Evolutionary conservation across 495 filamentous ascomycete species (phyloP), one percentile per base, ranked within the genome.

Genomic region (Aspergillus affinis): DNA sequence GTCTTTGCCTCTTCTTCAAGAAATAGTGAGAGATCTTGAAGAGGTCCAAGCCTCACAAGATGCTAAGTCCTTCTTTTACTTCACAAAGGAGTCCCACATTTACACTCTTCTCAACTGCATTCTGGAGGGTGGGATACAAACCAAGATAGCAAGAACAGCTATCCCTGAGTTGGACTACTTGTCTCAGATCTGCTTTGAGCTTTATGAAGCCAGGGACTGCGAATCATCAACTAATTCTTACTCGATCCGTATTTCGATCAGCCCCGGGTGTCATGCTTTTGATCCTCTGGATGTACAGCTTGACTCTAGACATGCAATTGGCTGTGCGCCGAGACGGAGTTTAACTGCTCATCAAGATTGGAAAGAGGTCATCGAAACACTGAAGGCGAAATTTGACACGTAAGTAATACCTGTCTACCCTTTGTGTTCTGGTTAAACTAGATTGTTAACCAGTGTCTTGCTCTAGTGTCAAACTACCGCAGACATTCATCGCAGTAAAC

Each of bases 61-160:
- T 69, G 92, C 92, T 19, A 97, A 97, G 68, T 92, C 88, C 4
- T 97, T 97, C 78, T 88, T 98, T 78, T 98, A 98, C 75, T 98
- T 98, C 71, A 98, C 94, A 27, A 98, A 98, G 70, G 94, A 98
- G 77, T 94, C 90, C 6, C 94, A 98, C 65, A 97, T 98, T 64
- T 98, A 98, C 76, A 98, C 94, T 18, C 82, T 98, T 30, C 83
- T 98, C 50, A 98, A 98, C 74, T 98, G 95, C 72, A 97, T 98
- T 61, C 80, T 98, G 32, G 94, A 97, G 75, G 94, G 94, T 61
- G 94, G 95, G 36, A 90, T 98, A 61, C 88, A 92, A 63, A 94
- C 93, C 23, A 97, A 97, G 75, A 90, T 90, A 62, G 88, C 91
- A 61, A 86, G 94, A 48, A 90, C 88, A 67, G 90, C 91, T 29